Evolutionary conservation across 768 basidiomycete genomes (phyloP).

Genomic region (Naematelia encephala): DNA sequence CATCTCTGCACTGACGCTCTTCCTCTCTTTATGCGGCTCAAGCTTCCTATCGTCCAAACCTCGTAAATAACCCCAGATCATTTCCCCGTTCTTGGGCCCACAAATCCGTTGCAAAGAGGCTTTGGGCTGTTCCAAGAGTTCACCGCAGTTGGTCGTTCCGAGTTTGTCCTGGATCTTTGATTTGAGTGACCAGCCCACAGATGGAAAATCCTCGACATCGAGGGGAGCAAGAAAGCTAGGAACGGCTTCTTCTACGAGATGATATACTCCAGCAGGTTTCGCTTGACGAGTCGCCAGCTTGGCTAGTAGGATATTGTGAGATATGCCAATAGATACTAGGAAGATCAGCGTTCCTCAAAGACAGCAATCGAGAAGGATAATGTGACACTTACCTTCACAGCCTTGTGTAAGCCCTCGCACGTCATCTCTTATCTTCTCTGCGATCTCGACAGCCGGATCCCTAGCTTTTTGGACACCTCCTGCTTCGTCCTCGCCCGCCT

Average conservation of each 20-base stretch:
- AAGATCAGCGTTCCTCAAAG: conserved; percentile 4
- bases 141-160: conserved; percentile 66
- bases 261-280: conserved; percentile 84
- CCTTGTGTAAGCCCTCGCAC: conserved; percentile 68
- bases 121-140: conserved; percentile 64
- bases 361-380: too few relatives aligned
- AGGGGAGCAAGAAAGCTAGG: conserved; percentile 39
- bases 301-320: conserved; percentile 86
- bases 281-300: conserved; percentile 85
- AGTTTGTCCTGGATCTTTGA: conserved; percentile 79
- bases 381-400: conserved; percentile 66
- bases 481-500: conserved; percentile 16
- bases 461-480: conserved; percentile 3
- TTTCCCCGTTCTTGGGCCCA: conserved; percentile 79
- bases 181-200: conserved; percentile 72
- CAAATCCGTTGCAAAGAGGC: conserved; percentile 65
- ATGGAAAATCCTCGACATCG: conserved; percentile 70
- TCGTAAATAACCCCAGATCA: conserved; percentile 73
- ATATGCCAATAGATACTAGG: conserved; percentile 84
- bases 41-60: conserved; percentile 78
- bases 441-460: conserved; percentile 72
- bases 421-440: conserved; percentile 73
- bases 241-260: conserved; percentile 57
- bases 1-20: conserved; percentile 90
- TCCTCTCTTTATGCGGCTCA: conserved; percentile 78